These are phyloP conservation scores for Pseudogymnoascus pannorum DNA, from an alignment of 2,329 filamentous ascomycete species.

Conservation along the genomic window DNA sequence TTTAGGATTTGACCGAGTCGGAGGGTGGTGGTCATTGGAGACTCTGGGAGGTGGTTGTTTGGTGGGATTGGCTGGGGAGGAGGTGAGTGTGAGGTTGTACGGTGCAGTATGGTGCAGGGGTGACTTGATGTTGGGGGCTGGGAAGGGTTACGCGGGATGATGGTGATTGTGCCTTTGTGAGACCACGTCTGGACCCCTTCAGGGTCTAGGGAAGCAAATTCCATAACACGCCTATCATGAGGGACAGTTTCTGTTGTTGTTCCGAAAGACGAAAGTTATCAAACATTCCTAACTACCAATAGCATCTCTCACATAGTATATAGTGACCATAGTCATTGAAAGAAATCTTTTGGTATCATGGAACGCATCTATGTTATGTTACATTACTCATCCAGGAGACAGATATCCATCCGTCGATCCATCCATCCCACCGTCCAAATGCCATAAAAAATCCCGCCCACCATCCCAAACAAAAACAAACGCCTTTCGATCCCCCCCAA, in stretches of 20 bases:
- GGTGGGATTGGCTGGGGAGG: background rate
- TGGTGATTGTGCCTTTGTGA: no score
- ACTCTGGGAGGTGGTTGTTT: background rate
- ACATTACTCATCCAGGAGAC: background rate
- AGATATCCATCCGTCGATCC: background rate
- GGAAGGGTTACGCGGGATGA: no score
- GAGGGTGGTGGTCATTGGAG: background rate
- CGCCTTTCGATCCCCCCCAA: background rate
- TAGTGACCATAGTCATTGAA: background rate
- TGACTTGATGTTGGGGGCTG: no score
- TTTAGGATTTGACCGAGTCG: constrained; percentile 13
- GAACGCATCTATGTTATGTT: background rate
- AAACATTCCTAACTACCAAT: background rate
- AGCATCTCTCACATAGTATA: background rate
- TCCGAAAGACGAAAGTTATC: background rate
- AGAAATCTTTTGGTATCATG: background rate
- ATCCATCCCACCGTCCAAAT: background rate
- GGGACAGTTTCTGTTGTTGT: background rate
- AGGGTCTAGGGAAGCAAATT: no score
- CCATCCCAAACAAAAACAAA: background rate
- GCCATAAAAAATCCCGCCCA: background rate
- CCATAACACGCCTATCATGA: no score
- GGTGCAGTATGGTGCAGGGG: no score
- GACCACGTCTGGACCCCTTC: no score
- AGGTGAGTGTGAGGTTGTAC: no score